Evolutionary conservation across 805 yeast species (phyloP).

Genomic region (Lipomyces sp.): DNA sequence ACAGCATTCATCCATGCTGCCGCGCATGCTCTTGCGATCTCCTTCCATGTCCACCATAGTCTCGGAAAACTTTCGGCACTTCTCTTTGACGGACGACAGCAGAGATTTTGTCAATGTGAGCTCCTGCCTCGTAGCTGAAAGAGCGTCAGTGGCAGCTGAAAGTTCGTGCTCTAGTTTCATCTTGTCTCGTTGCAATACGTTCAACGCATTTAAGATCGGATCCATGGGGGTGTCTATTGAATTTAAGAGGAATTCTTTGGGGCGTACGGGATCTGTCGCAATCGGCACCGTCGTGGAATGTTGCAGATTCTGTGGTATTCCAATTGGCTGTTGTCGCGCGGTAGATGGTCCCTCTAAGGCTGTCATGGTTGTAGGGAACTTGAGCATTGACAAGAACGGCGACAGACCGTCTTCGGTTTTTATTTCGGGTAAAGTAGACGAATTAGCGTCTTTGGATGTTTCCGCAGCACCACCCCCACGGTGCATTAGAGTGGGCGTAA

Average conservation of each 20-base stretch:
- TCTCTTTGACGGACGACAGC: conserved; percentile 2
- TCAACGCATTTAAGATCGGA: conserved; percentile 15
- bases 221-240: not conserved
- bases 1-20: conserved; percentile 16
- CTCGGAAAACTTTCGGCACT: not conserved
- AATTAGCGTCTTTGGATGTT: too few relatives aligned
- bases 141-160: not conserved
- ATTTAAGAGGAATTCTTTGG: not conserved
- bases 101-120: conserved; percentile 2
- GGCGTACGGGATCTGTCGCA: too few relatives aligned
- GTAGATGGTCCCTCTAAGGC: too few relatives aligned
- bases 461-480: too few relatives aligned
- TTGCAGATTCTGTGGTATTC: too few relatives aligned
- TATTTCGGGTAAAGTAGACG: too few relatives aligned
- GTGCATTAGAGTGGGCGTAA: too few relatives aligned
- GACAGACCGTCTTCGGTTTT: too few relatives aligned
- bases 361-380: not conserved
- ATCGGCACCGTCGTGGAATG: too few relatives aligned
- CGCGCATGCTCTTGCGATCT: conserved; percentile 11
- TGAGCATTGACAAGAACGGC: too few relatives aligned
- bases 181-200: conserved; percentile 17
- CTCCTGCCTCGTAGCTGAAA: conserved; percentile 8
- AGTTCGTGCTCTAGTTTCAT: conserved; percentile 10
- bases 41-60: conserved; percentile 2
- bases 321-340: too few relatives aligned